Evolutionary conservation across 768 basidiomycete species (phyloP).

Genomic region (Neoboletus brunneissimus): DNA sequence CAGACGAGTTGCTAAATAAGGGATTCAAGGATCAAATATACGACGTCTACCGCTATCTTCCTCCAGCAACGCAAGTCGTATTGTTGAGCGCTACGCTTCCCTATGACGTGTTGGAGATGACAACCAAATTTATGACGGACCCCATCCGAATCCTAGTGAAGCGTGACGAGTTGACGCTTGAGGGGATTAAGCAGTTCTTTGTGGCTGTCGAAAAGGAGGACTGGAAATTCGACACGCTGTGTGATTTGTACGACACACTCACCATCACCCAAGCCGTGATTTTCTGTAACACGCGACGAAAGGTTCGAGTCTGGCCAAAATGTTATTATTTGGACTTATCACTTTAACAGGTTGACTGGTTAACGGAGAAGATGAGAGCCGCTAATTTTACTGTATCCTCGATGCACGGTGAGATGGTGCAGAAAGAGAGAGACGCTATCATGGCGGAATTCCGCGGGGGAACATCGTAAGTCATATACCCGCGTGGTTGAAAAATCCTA

Average conservation of each 20-base stretch:
- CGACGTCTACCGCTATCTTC: slow-evolving; percentile 96
- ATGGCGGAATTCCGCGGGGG: slow-evolving; percentile 96
- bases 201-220: slow-evolving; percentile 99
- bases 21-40: slow-evolving; percentile 99
- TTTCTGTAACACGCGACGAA: slow-evolving; percentile 97
- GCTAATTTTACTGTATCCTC: slow-evolving; percentile 98
- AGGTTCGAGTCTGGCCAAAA: slow-evolving; percentile 50
- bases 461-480: slow-evolving; percentile 61
- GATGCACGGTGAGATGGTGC: slow-evolving; percentile 96
- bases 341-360: slow-evolving; percentile 79
- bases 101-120: slow-evolving; percentile 97
- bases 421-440: slow-evolving; percentile 92
- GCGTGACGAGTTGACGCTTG: slow-evolving; percentile 97
- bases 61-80: slow-evolving; percentile 96
- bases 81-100: slow-evolving; percentile 94
- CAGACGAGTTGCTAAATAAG: slow-evolving; percentile 94
- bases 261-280: slow-evolving; percentile 99
- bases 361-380: slow-evolving; percentile 98
- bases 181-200: slow-evolving; percentile 96
- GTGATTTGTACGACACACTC: slow-evolving; percentile 95
- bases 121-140: slow-evolving; percentile 99
- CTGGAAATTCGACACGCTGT: slow-evolving; percentile 98
- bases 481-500: slow-evolving; percentile 4
- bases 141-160: slow-evolving; percentile 98
- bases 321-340: slow-evolving; percentile 5